Evolutionary conservation across 2,329 filamentous ascomycete species (phyloP), one percentile per base, ranked within the genome.

Genomic region (Colletotrichum brevisporum): DNA sequence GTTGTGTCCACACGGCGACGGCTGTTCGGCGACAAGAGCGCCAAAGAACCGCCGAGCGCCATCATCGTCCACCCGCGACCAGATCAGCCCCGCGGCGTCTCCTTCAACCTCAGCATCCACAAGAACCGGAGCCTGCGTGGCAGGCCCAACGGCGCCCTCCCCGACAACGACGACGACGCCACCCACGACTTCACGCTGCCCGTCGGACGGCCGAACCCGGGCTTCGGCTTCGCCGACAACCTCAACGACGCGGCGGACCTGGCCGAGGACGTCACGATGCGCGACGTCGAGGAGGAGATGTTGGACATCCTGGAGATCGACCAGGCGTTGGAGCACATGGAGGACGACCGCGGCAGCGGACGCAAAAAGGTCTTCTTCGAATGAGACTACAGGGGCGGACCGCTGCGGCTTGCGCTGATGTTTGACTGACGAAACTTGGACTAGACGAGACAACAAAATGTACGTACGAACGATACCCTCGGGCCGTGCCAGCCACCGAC

Each of bases 271-370:
- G 80, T 84, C n/a, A 83, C 81, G 24, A 80, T 81, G 27, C 80
- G 88, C 39, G 84, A 90, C 64, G 82, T 89, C 13, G 88, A 90
- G 74, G 82, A 83, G 36, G 88, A 90, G 77, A 86, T 90, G 82
- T 81, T 91, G 72, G 89, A 90, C 75, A 89, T 91, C 52, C 87
- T 90, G 84, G 88, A 89, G 72, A 90, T 91, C 74, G 89, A 91
- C 72, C 85, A 87, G 67, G 86, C 85, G 56, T 77, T 91, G 60
- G 84, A 88, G 55, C 82, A 80, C 57, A 82, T 91, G 86, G 85
- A 89, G 63, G 81, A 78, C 47, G 82, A 83, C 41, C 80, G 84
- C 53, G 82, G 81, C 41, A 81, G 80, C 63, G 85, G 84, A 54
- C 82, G 81, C 63, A 87, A 86, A 78, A 83, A 83, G 75, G 85